Percentiles rank a stretch among this genome's conserved stretches.
These are phyloP conservation scores for Leccinum subtestaceum DNA, from an alignment of 768 basidiomycete genomes.

Conservation along the genomic window DNA sequence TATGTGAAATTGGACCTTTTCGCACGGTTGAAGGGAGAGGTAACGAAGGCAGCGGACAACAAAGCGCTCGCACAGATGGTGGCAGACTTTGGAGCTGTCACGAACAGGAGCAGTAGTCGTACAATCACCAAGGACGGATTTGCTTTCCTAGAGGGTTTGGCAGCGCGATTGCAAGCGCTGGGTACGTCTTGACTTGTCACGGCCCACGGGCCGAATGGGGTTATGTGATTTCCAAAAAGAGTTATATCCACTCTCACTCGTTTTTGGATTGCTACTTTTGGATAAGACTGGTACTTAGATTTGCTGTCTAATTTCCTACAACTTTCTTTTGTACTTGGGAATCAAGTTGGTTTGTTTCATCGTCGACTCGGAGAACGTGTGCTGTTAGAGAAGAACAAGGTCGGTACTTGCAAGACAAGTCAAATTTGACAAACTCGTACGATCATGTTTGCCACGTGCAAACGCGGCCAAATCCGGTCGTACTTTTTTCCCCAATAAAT, in stretches of 20 bases:
- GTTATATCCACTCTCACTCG: neutral
- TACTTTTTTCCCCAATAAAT: conserved; percentile 30
- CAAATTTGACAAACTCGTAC: neutral
- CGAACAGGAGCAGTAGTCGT: conserved; percentile 63
- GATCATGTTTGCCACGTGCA: conserved; percentile 21
- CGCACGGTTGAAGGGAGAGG: conserved; percentile 54
- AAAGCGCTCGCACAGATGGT: conserved; percentile 62
- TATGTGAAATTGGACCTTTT: conserved; percentile 60
- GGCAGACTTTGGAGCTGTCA: conserved; percentile 66
- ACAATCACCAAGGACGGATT: conserved; percentile 80
- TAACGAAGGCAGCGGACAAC: conserved; percentile 49
- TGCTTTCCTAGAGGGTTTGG: conserved; percentile 61
- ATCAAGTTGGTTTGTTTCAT: neutral
- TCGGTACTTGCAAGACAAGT: too few relatives aligned
- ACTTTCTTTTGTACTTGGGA: neutral
- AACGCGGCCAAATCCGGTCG: conserved; percentile 24
- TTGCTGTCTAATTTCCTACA: neutral
- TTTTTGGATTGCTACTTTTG: neutral
- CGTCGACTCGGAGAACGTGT: neutral
- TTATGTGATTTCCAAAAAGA: conserved; percentile 1
- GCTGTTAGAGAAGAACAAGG: too few relatives aligned
- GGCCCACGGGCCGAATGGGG: neutral
- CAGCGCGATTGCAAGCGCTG: conserved; percentile 45
- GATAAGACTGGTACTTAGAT: neutral
- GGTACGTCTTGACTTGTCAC: conserved; percentile 3